Evolutionary conservation across 2,329 filamentous ascomycete species (phyloP).

Genomic region (Aspergillus brunneoviolaceus): DNA sequence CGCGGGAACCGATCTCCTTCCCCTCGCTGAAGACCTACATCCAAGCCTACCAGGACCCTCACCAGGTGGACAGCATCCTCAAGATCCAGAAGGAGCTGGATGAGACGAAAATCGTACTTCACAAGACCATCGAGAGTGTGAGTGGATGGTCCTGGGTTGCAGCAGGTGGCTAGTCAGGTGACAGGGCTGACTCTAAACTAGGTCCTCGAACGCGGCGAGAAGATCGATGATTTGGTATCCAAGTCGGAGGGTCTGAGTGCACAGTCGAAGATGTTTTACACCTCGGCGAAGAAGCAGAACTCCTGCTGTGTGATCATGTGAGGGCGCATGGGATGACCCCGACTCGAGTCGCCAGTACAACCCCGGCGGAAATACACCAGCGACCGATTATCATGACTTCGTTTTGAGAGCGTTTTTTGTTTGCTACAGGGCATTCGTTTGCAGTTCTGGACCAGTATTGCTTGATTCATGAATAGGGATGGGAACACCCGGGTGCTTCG

Average conservation of each 20-base stretch:
- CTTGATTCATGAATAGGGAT: neutral
- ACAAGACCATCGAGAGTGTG: slow-evolving; percentile 84
- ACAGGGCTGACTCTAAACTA: slow-evolving; percentile 7
- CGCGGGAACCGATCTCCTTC: slow-evolving; percentile 56
- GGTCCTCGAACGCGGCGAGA: slow-evolving; percentile 82
- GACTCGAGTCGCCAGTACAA: neutral
- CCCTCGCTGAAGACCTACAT: slow-evolving; percentile 77
- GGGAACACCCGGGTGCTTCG: neutral
- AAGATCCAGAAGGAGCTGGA: slow-evolving; percentile 96
- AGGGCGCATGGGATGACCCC: slow-evolving; percentile 3
- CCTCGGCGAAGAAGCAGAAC: slow-evolving; percentile 73
- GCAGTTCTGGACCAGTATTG: neutral
- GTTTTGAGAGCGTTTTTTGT: slow-evolving; percentile 6
- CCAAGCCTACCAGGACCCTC: slow-evolving; percentile 77
- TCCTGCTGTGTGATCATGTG: slow-evolving; percentile 72
- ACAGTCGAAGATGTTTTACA: slow-evolving; percentile 98
- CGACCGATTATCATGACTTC: neutral
- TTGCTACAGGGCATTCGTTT: slow-evolving; percentile 7
- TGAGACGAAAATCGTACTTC: slow-evolving; percentile 94
- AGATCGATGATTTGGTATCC: slow-evolving; percentile 88
- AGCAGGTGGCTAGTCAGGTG: neutral
- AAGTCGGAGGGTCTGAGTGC: slow-evolving; percentile 90
- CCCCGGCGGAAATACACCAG: neutral
- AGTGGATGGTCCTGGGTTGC: neutral
- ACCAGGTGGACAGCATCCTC: slow-evolving; percentile 86